Evolutionary conservation across 2,329 filamentous ascomycete genomes (phyloP).

Genomic region (Aspergillus japonicus): DNA sequence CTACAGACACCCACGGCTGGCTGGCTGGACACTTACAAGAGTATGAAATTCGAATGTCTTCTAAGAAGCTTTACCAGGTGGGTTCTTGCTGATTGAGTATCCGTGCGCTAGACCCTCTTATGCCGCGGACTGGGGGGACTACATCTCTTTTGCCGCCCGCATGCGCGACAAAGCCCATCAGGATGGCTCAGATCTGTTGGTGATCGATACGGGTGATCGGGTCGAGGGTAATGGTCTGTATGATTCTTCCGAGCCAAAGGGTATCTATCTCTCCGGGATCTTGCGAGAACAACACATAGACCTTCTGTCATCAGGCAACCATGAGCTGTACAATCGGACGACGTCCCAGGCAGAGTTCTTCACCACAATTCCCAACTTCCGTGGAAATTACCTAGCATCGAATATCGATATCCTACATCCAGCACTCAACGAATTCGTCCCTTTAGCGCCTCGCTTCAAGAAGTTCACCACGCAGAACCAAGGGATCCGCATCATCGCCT

Average conservation of each 20-base stretch:
- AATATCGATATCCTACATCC: constrained; percentile 87
- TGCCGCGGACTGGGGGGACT: constrained; percentile 96
- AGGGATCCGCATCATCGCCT: constrained; percentile 77
- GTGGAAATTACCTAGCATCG: constrained; percentile 77
- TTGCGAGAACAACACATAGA: constrained; percentile 80
- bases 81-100: constrained; percentile 20
- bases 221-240: constrained; percentile 94
- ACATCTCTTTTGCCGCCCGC: constrained; percentile 85
- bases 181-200: constrained; percentile 76
- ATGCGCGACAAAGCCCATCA: constrained; percentile 76
- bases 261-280: constrained; percentile 84
- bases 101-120: constrained; percentile 69
- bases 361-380: constrained; percentile 79
- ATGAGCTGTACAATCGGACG: constrained; percentile 84
- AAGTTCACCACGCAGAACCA: constrained; percentile 92
- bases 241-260: constrained; percentile 83
- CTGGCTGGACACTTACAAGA: constrained; percentile 90
- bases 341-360: constrained; percentile 76
- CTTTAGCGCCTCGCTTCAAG: constrained; percentile 77
- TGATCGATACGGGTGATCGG: constrained; percentile 93
- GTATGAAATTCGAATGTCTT: constrained; percentile 46
- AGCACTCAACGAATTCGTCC: constrained; percentile 66
- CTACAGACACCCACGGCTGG: constrained; percentile 96
- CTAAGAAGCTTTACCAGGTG: not conserved
- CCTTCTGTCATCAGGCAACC: constrained; percentile 83